Conservation (phyloP, 495 filamentous ascomycete genomes). For the Tuber magnatum region DNA sequence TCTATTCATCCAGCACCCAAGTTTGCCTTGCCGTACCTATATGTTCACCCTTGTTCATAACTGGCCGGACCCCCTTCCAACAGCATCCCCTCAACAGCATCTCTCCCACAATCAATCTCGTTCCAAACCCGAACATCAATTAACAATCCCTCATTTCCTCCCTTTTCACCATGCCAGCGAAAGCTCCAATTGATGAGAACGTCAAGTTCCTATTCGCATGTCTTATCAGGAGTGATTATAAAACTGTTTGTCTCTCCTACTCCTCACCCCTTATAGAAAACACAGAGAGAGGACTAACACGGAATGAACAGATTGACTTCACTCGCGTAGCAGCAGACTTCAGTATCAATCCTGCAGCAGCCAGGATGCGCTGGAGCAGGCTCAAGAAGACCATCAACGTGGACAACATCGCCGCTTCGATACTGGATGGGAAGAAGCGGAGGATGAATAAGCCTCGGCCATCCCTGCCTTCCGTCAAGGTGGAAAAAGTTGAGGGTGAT, state of each 20-base stretch:
- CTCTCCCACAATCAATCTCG: background rate
- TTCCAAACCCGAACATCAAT: slow-evolving; percentile 10
- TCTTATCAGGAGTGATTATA: slow-evolving; percentile 37
- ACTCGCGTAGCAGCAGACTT: slow-evolving; percentile 36
- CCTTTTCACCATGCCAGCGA: slow-evolving; percentile 28
- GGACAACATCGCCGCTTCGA: slow-evolving; percentile 18
- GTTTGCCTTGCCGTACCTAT: background rate
- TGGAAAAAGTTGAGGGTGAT: background rate
- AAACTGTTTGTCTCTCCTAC: slow-evolving; percentile 20
- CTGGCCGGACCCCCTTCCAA: background rate
- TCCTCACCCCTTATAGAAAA: background rate
- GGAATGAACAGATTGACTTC: slow-evolving; percentile 34
- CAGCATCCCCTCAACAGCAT: background rate
- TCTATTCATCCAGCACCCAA: background rate
- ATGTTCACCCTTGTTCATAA: slow-evolving; percentile 4
- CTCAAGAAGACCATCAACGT: slow-evolving; percentile 36
- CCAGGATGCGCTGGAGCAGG: slow-evolving; percentile 38
- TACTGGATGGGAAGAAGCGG: background rate
- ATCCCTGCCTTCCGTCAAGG: background rate
- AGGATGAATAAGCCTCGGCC: background rate
- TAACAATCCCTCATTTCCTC: slow-evolving; percentile 17
- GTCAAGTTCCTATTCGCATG: slow-evolving; percentile 38
- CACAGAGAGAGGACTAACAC: background rate
- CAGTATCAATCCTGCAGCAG: slow-evolving; percentile 36
- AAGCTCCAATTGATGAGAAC: slow-evolving; percentile 39